Evolutionary conservation across 768 basidiomycete species (phyloP), one percentile per base, ranked within the genome.

Genomic region (Leccinum broughii): DNA sequence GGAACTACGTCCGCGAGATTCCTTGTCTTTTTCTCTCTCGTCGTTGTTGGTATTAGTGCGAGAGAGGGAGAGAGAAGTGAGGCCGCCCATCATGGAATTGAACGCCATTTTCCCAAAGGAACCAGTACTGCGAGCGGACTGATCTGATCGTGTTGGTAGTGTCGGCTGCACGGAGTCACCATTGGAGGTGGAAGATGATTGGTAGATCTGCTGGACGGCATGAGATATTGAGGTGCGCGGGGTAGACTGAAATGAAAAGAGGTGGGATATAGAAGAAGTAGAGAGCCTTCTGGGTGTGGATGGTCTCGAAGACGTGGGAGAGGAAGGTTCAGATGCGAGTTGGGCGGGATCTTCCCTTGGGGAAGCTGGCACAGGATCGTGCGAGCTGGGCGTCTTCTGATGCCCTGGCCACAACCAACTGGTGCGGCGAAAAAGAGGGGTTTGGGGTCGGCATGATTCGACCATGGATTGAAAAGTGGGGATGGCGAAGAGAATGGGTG

Each of bases 71-170:
- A 92, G 81, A 8, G 83, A 80, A 37, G 88, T 85, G 34, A 89
- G 78, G 1, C 85, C 85, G 39, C 85, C 85, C 76, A 91, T 87
- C 85, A 91, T 86, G 34, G 78, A 80, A 63, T 82, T 85, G 59
- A 92, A 78, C 0, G 89, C 82, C 74, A 80, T 82, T 64, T 83
- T 85, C 57, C 83, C 78, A 68, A 89, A 88, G 0, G 86, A 83
- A 39, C 81, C 81, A 11, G 76, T 70, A 14, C 67, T 64, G 64
- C 73, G 78, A 67, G 68, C 59, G 9, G 71, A 61, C 10, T 72
- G 63, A 24, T 83, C 81, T 2, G 77, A 68, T 6, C 79, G 69
- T 55, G 77, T 17, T 6, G 59, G 55, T 7, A 54, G 50, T 8
- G 60, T 10, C 3, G 54, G 46, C 13, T 61, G 64, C 2, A 58